Percentiles rank a stretch among this genome's conserved stretches.
phyloP scores from a whole-genome alignment of 2,329 filamentous ascomycete species.

The Onygena corvina region DNA sequence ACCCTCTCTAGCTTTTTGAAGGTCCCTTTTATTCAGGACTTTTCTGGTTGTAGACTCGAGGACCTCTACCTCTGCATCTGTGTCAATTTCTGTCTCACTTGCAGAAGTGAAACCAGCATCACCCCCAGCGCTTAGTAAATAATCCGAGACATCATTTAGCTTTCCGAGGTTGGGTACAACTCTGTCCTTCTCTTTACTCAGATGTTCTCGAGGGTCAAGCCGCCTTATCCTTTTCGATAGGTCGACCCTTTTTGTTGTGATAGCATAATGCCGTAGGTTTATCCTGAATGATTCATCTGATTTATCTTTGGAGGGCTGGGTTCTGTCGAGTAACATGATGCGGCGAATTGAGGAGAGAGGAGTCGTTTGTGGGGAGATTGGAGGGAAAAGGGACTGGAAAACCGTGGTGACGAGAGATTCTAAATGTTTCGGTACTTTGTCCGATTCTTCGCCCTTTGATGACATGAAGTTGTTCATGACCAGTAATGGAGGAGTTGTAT shows the following conservation, averaged over 20 bases:
- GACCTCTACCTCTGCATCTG: constrained; percentile 90
- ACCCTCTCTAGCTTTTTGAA: constrained; percentile 36
- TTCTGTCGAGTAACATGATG: constrained; percentile 80
- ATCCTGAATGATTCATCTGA: constrained; percentile 63
- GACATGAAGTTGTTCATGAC: constrained; percentile 97
- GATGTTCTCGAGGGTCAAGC: constrained; percentile 73
- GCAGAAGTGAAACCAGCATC: constrained; percentile 77
- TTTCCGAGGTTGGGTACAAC: constrained; percentile 78
- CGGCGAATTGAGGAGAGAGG: constrained; percentile 85
- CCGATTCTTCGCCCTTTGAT: constrained; percentile 43
- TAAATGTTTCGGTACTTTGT: constrained; percentile 80
- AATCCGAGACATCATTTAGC: constrained; percentile 87
- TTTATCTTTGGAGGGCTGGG: constrained; percentile 35
- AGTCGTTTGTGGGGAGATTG: constrained; percentile 83
- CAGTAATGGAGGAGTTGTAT: constrained; percentile 70
- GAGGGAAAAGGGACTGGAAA: constrained; percentile 91
- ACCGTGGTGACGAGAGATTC: constrained; percentile 85
- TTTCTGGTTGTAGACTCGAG: constrained; percentile 43
- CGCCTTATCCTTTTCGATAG: constrained; percentile 73
- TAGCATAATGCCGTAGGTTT: constrained; percentile 87
- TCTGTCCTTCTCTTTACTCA: constrained; percentile 50
- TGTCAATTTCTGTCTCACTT: constrained; percentile 84
- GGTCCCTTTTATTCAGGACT: constrained; percentile 42
- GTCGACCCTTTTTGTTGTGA: constrained; percentile 76
- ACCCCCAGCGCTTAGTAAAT: constrained; percentile 54